Evolutionary conservation across 2,329 filamentous ascomycete genomes (phyloP).

Genomic region (Diaporthe sp.): DNA sequence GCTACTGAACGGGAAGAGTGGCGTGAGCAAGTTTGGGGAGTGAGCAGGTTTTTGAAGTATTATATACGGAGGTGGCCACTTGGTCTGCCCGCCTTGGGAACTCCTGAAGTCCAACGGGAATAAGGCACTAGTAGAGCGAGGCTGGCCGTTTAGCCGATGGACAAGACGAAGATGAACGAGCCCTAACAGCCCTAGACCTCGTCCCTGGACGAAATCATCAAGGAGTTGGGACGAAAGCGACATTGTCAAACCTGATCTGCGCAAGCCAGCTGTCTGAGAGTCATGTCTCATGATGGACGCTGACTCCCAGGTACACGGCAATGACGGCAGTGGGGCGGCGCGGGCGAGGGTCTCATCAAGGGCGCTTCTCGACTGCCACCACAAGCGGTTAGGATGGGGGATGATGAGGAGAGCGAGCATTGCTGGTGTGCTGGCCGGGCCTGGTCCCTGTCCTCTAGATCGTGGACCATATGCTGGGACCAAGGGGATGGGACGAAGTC

Average conservation of each 20-base stretch:
- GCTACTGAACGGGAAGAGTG: conserved; percentile 32
- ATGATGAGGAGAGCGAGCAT: background rate
- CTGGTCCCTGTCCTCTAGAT: conserved; percentile 13
- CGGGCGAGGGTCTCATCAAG: conserved; percentile 21
- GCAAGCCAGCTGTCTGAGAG: conserved; percentile 22
- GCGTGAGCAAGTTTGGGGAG: conserved; percentile 38
- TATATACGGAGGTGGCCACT: conserved; percentile 29
- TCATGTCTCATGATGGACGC: conserved; percentile 11
- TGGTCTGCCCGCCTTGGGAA: background rate
- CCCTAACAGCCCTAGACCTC: conserved; percentile 4
- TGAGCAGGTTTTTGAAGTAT: conserved; percentile 34
- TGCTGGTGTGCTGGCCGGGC: background rate
- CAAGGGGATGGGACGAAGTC: conserved; percentile 18
- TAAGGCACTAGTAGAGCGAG: background rate
- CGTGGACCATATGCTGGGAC: background rate
- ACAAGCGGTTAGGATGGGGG: conserved; percentile 12
- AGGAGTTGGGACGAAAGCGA: conserved; percentile 28
- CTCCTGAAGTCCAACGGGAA: background rate
- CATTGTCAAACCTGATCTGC: conserved; percentile 30
- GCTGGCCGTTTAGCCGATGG: conserved; percentile 23
- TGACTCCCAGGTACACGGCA: conserved; percentile 30
- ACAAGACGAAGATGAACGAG: conserved; percentile 18
- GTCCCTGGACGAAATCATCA: conserved; percentile 18
- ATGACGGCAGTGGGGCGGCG: conserved; percentile 18
- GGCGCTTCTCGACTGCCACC: conserved; percentile 25